A percentile compares a stretch with the other conserved stretches of the same genome.
phyloP scores from a whole-genome alignment of 768 basidiomycete genomes.

The Cystoderma amianthinum region DNA sequence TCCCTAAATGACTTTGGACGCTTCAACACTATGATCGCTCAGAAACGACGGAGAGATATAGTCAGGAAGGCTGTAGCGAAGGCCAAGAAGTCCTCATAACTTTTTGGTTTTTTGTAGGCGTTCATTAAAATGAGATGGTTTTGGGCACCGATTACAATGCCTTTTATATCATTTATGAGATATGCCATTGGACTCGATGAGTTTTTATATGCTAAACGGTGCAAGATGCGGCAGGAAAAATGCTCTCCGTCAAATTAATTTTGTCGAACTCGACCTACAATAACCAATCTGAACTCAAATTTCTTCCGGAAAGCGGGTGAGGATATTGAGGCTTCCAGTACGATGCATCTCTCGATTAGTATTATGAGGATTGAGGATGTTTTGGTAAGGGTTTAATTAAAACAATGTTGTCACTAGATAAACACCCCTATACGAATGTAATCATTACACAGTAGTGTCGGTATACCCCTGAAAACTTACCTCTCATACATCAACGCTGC shows the following conservation, averaged over 20 bases:
- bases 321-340: too few species aligned
- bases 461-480: too few species aligned
- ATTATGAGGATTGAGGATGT: too few species aligned
- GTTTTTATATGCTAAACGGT: neutral
- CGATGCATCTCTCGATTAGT: too few species aligned
- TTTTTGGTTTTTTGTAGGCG: neutral
- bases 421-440: too few species aligned
- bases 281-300: too few species aligned
- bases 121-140: neutral
- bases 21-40: conserved; percentile 81
- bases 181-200: neutral
- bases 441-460: too few species aligned
- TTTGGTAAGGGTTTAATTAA: too few species aligned
- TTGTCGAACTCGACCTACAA: neutral
- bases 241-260: neutral
- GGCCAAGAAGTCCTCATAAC: conserved; percentile 16
- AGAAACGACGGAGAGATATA: conserved; percentile 79
- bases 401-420: too few species aligned
- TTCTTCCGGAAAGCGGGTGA: too few species aligned
- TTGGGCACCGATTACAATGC: neutral
- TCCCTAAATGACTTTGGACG: conserved; percentile 86
- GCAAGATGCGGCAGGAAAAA: too few species aligned
- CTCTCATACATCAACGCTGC: too few species aligned
- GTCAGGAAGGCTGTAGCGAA: conserved; percentile 68
- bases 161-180: neutral